Base-by-base conservation (phyloP, 768 basidiomycete genomes). In the Sarcomyxa edulis region DNA sequence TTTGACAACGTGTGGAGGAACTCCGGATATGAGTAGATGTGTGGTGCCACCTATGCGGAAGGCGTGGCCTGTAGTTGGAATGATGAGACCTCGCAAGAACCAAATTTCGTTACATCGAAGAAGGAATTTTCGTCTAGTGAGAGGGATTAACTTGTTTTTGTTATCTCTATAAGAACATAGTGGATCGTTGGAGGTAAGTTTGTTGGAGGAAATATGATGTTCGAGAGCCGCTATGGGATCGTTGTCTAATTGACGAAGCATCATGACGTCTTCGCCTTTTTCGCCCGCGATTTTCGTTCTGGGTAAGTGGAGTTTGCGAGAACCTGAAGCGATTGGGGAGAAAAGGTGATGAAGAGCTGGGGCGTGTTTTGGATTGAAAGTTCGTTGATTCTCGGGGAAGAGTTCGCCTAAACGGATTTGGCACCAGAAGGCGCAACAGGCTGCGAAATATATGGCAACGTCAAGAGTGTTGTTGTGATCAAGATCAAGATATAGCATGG, bases 21-120 rank as follows among this genome's bases (percentile, higher is more conserved):
- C 52, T 4, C 61, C 55, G 0, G 46, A 32, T 1, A 58, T 37
- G 0, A 65, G 43, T 5, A 61, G 37, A 12, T 58, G 48, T 0
- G 58, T 61, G 3, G 64, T 62, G 1, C 65, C 63, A 1, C 65
- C 62, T 15, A 66, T 67, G 1, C 52, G 48, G 39, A 66, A 67
- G 32, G 45, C 40, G 33, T 66, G 60, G 1, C 60, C 63, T 0
- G 54, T 43, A 8, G 11, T 18, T 0, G 50, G 49, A 7, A 39
- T 50, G 4, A 45, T 43, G 12, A 38, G 29, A n/a, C n/a, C n/a
- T n/a, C n/a, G n/a, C 0, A 20, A 15, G 10, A n/a, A n/a, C 60
- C 58, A 59, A 3, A 62, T 49, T 6, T 33, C 18, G 29, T 61
- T 62, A 44, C 57, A 59, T 0, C 53, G 37, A 0, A 15, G 19